Base-by-base conservation (phyloP, 2,329 filamentous ascomycete genomes). In the Alternaria viburni region DNA sequence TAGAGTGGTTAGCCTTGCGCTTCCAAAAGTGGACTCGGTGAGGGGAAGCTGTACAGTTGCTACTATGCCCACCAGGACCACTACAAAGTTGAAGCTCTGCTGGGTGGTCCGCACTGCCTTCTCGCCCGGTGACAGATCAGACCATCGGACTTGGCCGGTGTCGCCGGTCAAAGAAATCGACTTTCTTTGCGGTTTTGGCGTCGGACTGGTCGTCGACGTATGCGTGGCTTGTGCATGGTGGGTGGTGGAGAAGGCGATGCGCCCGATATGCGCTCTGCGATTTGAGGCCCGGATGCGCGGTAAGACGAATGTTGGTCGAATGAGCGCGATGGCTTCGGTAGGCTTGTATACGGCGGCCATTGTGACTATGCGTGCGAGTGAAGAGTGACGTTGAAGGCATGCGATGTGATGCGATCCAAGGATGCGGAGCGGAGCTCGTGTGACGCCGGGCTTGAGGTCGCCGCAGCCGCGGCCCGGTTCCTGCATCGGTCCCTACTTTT, bases 101-200 rank as follows among this genome's bases (percentile, higher is more conserved):
- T 97, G 94, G 1, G 93, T 95, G 9, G 93, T 92, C 43, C 95
- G 88, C 23, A 91, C 91, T 3, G 90, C 89, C 80, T 97, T 97
- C 78, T 97, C 95, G 51, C 83, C 83, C 0, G 82, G 83, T 1
- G 90, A 93, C 3, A 98, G 86, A 58, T 96, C 86, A 4, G 84
- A 86, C 95, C 95, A 98, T 5, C 89, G 88, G 1, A 97, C 89
- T 67, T 87, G 86, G 8, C 95, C 95, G 74, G 93, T 91, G 72
- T 97, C 95, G 72, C 93, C 96, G 74, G 94, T 90, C 0, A 95
- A 87, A 0, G 93, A 97, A 25, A 97, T 89, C 43, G 89, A 86
- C 74, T 87, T 89, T 57, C 92, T 86, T 67, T 85, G 87, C 25
- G 89, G 77, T 12, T 81, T 75, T 12, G 85, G 66, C 6, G 69